A percentile compares a stretch with the other conserved stretches of the same genome.
phyloP scores from a whole-genome alignment of 192 early-diverging fungal genomes.

The Hyaloraphidium curvatum region DNA sequence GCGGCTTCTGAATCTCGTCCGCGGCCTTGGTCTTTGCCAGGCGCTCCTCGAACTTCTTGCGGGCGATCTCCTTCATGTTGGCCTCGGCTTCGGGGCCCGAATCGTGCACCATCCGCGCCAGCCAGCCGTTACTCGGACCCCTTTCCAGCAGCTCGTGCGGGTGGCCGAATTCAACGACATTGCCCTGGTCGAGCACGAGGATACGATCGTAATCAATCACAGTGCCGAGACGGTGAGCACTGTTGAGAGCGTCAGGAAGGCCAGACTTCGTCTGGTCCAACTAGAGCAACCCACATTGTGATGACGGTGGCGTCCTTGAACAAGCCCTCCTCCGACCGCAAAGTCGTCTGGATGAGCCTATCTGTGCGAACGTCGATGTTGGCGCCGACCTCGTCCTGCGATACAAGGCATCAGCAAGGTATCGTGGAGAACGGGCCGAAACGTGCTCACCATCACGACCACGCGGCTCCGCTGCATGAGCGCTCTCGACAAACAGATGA shows the following conservation, averaged over 20 bases:
- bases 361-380: neutral
- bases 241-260: too few relatives aligned
- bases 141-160: neutral
- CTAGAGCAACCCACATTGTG: too few relatives aligned
- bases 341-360: neutral
- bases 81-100: neutral
- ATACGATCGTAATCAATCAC: slow-evolving; percentile 5
- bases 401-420: slow-evolving; percentile 1
- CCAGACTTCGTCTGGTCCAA: too few relatives aligned
- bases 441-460: slow-evolving; percentile 1
- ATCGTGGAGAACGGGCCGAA: neutral
- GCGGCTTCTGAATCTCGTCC: too few relatives aligned
- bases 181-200: slow-evolving; percentile 2
- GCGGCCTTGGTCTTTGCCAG: too few relatives aligned
- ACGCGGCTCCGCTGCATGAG: neutral
- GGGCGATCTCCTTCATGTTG: neutral
- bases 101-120: neutral
- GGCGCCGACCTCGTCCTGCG: too few relatives aligned
- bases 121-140: too few relatives aligned
- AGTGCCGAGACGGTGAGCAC: neutral
- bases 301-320: slow-evolving; percentile 1
- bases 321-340: neutral
- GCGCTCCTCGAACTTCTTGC: neutral
- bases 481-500: slow-evolving; percentile 4
- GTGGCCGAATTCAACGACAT: neutral